Percentiles rank a stretch among this genome's conserved stretches.
These are phyloP conservation scores for Pseudonitzschia delicatissima DNA, from an alignment of 108 stramenopile genomes.

Conservation along the genomic window DNA sequence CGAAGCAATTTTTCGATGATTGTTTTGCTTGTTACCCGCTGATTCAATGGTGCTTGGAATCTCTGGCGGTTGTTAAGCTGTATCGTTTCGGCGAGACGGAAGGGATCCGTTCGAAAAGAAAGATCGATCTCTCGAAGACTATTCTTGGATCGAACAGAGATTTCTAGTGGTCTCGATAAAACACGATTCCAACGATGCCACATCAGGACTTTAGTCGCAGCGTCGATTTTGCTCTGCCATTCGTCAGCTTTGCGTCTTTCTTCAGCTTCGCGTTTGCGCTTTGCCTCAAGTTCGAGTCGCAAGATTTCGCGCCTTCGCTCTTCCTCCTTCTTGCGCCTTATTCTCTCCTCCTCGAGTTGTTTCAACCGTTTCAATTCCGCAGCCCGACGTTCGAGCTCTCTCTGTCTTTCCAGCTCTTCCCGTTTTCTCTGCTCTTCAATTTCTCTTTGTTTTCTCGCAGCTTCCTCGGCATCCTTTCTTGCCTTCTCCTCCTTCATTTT, in stretches of 20 bases:
- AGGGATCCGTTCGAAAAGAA: neutral
- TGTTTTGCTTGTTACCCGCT: neutral
- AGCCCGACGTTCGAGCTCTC: slow-evolving; percentile 9
- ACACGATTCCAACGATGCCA: slow-evolving; percentile 30
- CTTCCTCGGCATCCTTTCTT: slow-evolving; percentile 24
- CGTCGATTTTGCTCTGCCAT: slow-evolving; percentile 27
- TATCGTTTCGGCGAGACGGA: neutral
- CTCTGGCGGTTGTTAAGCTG: neutral
- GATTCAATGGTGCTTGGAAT: neutral
- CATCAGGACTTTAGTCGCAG: slow-evolving; percentile 22
- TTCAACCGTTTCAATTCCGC: neutral
- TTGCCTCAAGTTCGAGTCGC: slow-evolving; percentile 21
- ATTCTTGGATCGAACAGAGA: neutral
- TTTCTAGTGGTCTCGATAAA: slow-evolving; percentile 18
- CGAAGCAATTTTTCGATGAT: neutral
- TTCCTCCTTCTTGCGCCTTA: slow-evolving; percentile 15
- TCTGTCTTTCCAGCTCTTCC: slow-evolving; percentile 10
- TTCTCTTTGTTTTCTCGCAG: slow-evolving; percentile 19
- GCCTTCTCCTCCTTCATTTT: slow-evolving; percentile 13
- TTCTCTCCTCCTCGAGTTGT: slow-evolving; percentile 12
- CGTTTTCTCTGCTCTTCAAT: slow-evolving; percentile 11
- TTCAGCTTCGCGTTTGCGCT: slow-evolving; percentile 20
- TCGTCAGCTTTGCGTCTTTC: slow-evolving; percentile 18
- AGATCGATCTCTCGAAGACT: slow-evolving; percentile 28
- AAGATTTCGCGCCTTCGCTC: slow-evolving; percentile 15